phyloP scores from a whole-genome alignment of 108 stramenopile species.

The Pseudonitzschia multiseries region DNA sequence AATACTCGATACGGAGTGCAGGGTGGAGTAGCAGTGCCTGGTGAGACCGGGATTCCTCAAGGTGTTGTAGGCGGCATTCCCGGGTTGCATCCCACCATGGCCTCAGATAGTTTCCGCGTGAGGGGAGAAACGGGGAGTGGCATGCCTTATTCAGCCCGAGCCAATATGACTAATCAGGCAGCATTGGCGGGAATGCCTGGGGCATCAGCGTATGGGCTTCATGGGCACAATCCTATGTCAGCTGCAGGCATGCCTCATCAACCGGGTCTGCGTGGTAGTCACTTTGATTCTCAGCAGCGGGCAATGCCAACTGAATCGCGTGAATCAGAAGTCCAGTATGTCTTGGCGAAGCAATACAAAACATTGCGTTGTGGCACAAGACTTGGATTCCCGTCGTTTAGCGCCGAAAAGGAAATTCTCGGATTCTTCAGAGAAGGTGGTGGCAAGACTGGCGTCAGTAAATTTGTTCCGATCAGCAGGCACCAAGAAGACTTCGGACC shows the following conservation, averaged over 20 bases:
- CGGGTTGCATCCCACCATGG: conserved; percentile 23
- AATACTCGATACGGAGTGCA: not conserved
- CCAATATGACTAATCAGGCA: not conserved
- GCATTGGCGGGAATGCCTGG: conserved; percentile 3
- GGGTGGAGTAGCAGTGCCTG: not conserved
- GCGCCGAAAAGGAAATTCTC: conserved; percentile 47
- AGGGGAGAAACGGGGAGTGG: conserved; percentile 1
- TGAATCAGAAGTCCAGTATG: conserved; percentile 47
- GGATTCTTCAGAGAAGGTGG: conserved; percentile 46
- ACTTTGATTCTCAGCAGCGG: conserved; percentile 1
- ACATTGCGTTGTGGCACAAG: conserved; percentile 44
- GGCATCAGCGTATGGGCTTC: not conserved
- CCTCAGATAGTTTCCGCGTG: conserved; percentile 11
- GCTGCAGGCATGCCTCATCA: not conserved
- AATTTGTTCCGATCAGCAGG: conserved; percentile 45
- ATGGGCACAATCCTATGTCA: not conserved
- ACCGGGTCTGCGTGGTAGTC: not conserved
- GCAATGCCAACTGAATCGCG: conserved; percentile 5
- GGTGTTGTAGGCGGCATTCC: not conserved
- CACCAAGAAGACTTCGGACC: conserved; percentile 49
- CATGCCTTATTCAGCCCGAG: conserved; percentile 13
- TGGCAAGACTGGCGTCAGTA: conserved; percentile 28
- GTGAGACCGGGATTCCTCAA: not conserved
- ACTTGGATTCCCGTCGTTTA: conserved; percentile 65
- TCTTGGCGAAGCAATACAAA: conserved; percentile 66